Evolutionary conservation across 2,329 filamentous ascomycete genomes (phyloP).

Genomic region (Epicoccum sorghinum): DNA sequence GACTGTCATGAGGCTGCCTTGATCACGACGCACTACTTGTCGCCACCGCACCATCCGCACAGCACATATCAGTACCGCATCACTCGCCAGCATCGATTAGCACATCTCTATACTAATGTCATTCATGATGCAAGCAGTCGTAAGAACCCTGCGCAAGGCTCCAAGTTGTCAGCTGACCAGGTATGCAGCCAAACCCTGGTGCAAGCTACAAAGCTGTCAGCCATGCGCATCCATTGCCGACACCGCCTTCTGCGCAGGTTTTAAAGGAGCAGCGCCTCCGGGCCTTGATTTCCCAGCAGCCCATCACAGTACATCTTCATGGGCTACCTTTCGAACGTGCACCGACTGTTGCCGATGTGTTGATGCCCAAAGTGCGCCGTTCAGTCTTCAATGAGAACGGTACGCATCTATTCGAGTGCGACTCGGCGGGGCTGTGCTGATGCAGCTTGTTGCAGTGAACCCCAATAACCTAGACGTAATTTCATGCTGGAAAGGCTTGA

Average conservation of each 20-base stretch:
- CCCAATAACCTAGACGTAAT: constrained; percentile 43
- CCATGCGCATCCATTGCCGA: constrained; percentile 28
- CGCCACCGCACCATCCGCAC: not conserved
- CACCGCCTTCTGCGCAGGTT: not conserved
- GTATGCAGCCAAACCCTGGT: constrained; percentile 10
- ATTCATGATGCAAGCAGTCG: not conserved
- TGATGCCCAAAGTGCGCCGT: constrained; percentile 34
- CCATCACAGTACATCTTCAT: constrained; percentile 23
- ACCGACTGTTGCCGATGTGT: constrained; percentile 19
- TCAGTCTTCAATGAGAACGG: constrained; percentile 18
- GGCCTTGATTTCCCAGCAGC: constrained; percentile 13
- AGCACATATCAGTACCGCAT: constrained; percentile 5
- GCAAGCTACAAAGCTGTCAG: not conserved
- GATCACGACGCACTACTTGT: not conserved
- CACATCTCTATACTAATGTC: not conserved
- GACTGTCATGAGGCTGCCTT: not conserved
- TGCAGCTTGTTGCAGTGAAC: not conserved
- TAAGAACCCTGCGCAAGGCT: not conserved
- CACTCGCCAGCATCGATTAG: constrained; percentile 14
- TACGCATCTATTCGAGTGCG: not conserved
- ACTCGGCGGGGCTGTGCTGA: not conserved
- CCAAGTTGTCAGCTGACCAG: not conserved
- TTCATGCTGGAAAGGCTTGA: constrained; percentile 46
- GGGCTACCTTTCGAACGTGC: constrained; percentile 22
- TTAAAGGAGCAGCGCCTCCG: constrained; percentile 5